A percentile compares a stretch with the other conserved stretches of the same genome.
phyloP scores from a whole-genome alignment of 2,329 filamentous ascomycete species.

The Xylaria sp. region DNA sequence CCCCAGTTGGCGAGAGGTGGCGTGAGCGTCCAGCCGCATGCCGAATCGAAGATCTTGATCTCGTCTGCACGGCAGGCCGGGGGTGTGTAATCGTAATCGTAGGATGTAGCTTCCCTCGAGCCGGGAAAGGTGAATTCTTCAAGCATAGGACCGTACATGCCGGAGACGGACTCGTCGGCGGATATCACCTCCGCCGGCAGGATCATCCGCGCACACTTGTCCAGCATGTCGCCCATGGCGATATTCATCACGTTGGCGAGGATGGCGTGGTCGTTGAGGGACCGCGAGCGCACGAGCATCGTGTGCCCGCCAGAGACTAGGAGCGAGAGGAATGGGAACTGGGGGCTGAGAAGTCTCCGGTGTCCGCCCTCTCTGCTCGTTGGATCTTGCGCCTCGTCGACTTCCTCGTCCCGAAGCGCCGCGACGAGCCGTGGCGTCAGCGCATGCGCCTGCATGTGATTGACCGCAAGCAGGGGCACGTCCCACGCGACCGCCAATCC shows the following conservation, averaged over 20 bases:
- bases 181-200: conserved; percentile 69
- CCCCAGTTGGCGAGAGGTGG: conserved; percentile 67
- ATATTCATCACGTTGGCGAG: conserved; percentile 80
- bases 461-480: conserved; percentile 83
- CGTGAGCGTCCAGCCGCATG: conserved; percentile 71
- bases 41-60: conserved; percentile 56
- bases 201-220: conserved; percentile 84
- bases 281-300: conserved; percentile 79
- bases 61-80: conserved; percentile 69
- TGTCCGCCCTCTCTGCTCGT: not conserved
- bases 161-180: conserved; percentile 61
- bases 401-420: conserved; percentile 60
- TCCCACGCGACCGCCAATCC: conserved; percentile 86
- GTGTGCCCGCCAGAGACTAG: conserved; percentile 95
- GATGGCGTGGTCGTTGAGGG: conserved; percentile 75
- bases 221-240: conserved; percentile 89
- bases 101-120: conserved; percentile 35
- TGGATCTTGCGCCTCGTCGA: not conserved
- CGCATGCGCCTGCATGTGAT: conserved; percentile 98
- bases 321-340: conserved; percentile 87
- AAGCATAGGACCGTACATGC: conserved; percentile 84
- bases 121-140: conserved; percentile 81
- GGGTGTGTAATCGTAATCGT: conserved; percentile 66
- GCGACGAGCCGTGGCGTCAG: conserved; percentile 83
- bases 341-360: conserved; percentile 53